Conservation (phyloP, 1,139 yeast species). For the Blastobotrys illinoisensis region DNA sequence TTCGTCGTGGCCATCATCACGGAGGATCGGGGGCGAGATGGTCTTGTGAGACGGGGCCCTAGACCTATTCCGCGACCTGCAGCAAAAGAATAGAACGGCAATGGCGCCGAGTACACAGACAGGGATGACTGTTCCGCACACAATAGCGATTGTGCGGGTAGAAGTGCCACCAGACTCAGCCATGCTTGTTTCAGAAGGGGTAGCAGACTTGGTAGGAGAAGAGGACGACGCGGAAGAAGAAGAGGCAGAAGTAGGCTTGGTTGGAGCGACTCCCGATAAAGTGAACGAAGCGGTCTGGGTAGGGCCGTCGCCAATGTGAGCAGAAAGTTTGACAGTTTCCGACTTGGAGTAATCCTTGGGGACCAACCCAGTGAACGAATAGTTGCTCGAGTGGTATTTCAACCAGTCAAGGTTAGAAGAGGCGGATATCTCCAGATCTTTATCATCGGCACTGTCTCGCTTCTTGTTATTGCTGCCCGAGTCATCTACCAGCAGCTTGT, state of each 20-base stretch:
- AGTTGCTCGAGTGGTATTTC: conserved; percentile 49
- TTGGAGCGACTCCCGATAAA: conserved; percentile 48
- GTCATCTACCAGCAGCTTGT: conserved; percentile 18
- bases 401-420: conserved; percentile 56
- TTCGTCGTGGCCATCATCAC: conserved; percentile 5
- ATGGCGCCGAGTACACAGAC: conserved; percentile 45
- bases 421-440: conserved; percentile 50
- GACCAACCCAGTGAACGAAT: conserved; percentile 62
- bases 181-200: conserved; percentile 21
- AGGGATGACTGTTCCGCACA: conserved; percentile 85
- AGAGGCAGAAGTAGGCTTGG: conserved; percentile 12
- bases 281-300: conserved; percentile 41
- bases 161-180: conserved; percentile 24
- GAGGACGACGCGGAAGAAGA: conserved; percentile 17
- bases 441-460: conserved; percentile 25
- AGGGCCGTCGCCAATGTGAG: conserved; percentile 25
- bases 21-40: conserved; percentile 27
- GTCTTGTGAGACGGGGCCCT: conserved; percentile 21
- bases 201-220: conserved; percentile 14
- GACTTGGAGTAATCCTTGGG: conserved; percentile 54
- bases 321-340: conserved; percentile 38
- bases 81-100: conserved; percentile 49
- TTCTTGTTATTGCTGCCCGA: conserved; percentile 10
- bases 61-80: conserved; percentile 46
- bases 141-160: conserved; percentile 63